Evolutionary conservation across 2,329 filamentous ascomycete species (phyloP).

Genomic region (Cladosporium velox): DNA sequence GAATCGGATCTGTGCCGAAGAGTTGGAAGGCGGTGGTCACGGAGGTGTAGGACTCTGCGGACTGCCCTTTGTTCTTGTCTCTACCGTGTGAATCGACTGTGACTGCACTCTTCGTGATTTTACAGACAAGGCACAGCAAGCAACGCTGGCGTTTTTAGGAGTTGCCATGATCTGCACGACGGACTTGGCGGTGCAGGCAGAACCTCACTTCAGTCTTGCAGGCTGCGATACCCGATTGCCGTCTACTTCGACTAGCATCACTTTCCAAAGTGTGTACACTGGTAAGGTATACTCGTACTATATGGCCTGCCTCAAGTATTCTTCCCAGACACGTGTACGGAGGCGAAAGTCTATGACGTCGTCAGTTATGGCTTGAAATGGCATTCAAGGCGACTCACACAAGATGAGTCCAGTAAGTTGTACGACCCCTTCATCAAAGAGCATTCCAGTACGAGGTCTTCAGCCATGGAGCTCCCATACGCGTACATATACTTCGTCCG

Average conservation of each 20-base stretch:
- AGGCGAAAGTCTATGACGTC: slow-evolving; percentile 9
- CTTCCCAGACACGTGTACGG: neutral
- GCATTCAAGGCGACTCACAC: neutral
- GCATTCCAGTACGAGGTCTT: neutral
- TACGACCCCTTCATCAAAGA: neutral
- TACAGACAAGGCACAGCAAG: neutral
- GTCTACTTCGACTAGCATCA: neutral
- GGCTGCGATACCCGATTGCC: neutral
- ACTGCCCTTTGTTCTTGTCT: neutral
- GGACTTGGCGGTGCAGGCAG: neutral
- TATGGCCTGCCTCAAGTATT: neutral
- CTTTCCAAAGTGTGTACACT: neutral
- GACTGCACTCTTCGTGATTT: neutral
- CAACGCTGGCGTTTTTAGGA: neutral
- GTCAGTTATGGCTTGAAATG: neutral
- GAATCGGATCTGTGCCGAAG: slow-evolving; percentile 1
- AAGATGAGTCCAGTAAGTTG: neutral
- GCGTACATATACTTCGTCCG: slow-evolving; percentile 28
- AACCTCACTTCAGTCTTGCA: neutral
- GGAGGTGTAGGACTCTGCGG: neutral
- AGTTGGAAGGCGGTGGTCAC: neutral
- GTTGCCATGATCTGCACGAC: neutral
- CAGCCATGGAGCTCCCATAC: neutral
- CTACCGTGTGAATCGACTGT: neutral
- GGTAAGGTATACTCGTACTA: neutral